These are phyloP conservation scores for Onygena corvina DNA, from an alignment of 2,329 filamentous ascomycete species.

Conservation along the genomic window DNA sequence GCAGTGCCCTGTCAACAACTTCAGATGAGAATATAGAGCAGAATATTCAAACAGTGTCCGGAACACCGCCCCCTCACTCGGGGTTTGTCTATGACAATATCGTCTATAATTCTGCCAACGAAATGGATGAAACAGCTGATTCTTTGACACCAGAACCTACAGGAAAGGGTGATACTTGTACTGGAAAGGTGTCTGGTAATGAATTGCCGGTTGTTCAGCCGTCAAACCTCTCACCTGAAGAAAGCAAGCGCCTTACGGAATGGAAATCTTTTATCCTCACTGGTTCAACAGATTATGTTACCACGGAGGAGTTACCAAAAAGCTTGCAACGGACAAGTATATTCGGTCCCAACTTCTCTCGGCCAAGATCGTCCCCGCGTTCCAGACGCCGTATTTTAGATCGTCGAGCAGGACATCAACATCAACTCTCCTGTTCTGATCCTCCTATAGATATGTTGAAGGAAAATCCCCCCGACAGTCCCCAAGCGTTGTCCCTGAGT, in stretches of 20 bases:
- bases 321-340: neutral
- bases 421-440: neutral
- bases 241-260: neutral
- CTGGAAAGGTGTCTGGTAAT: too few relatives aligned
- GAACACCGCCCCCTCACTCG: neutral
- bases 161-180: neutral
- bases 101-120: neutral
- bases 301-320: neutral
- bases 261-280: conserved; percentile 4
- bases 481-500: neutral
- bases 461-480: neutral
- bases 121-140: neutral
- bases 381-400: neutral
- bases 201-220: neutral
- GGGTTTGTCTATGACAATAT: too few relatives aligned
- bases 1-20: neutral
- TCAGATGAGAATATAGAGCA: neutral
- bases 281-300: neutral
- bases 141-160: neutral
- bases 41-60: neutral
- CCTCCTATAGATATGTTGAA: neutral
- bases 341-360: conserved; percentile 14
- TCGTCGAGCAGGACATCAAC: neutral
- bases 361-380: conserved; percentile 10
- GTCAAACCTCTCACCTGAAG: neutral